Evolutionary conservation across 805 yeast genomes (phyloP), one percentile per base, ranked within the genome.

Genomic region (Debaryomyces castellii): DNA sequence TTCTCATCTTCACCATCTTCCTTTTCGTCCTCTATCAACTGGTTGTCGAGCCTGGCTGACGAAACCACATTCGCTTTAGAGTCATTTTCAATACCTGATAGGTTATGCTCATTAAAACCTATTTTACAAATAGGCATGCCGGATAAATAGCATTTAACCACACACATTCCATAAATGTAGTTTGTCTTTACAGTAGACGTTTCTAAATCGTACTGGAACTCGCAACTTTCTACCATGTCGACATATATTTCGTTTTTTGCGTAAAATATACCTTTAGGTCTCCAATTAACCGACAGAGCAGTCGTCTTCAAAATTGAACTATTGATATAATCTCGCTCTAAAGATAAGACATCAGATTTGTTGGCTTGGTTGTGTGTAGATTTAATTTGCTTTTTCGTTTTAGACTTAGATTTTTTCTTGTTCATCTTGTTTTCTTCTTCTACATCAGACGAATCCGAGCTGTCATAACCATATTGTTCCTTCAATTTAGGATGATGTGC

Each of bases 241-340:
- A 72, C 59, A 54, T 63, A 72, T 10, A 72, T 68, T 53, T 72
- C 77, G 51, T 72, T 72, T 44, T 72, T 72, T 16, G 72, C 62
- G 49, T 72, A 72, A 45, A 67, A 71, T 5, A 72, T 72, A 12
- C 77, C 77, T 51, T 71, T 71, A 10, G 75, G 75, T 35, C 77
- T 54, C 77, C 77, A 72, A 52, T 64, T 69, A 32, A 71, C 65
- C 1, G 73, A 62, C 71, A 82, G 85, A 9, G 90, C 85, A 14
- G 90, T 79, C 0, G 95, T 83, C 51, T 90, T 78, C 2, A 90
- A 77, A 12, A 92, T 82, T 35, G 89, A 78, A 27, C 88, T 80
- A 57, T 87, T 87, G 49, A 85, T 73, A 23, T 58, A 44, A 17
- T 48, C 39, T 9, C 50, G 45, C 21, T 58, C 62, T 17, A 58